These are phyloP conservation scores for Naganishia randhawae DNA, from an alignment of 768 basidiomycete genomes.

Conservation along the genomic window DNA sequence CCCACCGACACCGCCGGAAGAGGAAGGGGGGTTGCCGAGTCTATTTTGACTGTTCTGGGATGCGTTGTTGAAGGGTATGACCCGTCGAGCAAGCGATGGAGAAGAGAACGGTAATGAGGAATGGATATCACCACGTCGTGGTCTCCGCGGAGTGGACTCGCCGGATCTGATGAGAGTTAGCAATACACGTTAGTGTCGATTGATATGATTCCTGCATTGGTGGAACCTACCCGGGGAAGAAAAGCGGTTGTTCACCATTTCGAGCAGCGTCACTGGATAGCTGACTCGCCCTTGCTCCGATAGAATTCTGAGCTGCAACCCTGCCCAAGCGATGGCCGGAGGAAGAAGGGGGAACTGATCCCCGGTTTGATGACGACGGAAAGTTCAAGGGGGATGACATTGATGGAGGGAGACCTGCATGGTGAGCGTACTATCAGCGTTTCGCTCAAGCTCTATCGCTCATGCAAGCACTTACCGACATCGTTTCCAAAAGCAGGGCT, in stretches of 20 bases:
- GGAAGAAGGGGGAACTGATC: constrained; percentile 19
- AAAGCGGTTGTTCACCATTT: constrained; percentile 48
- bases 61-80: constrained; percentile 51
- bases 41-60: constrained; percentile 49
- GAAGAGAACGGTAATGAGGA: constrained; percentile 65
- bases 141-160: constrained; percentile 63
- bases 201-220: not conserved
- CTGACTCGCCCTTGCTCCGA: constrained; percentile 12
- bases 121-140: constrained; percentile 84
- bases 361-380: constrained; percentile 1
- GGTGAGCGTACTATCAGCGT: not conserved
- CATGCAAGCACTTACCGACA: not conserved
- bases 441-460: not conserved
- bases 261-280: constrained; percentile 23
- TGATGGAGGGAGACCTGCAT: constrained; percentile 4
- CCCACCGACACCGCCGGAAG: not conserved
- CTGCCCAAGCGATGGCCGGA: not conserved
- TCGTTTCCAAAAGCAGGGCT: constrained; percentile 10
- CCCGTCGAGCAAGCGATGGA: constrained; percentile 53
- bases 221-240: constrained; percentile 53
- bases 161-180: constrained; percentile 42
- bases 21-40: constrained; percentile 22
- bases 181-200: not conserved
- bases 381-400: constrained; percentile 27
- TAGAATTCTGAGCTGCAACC: not conserved